Evolutionary conservation across 176 grass and related monocot species (phyloP).

Genomic region (Oropetium thomaeum): DNA sequence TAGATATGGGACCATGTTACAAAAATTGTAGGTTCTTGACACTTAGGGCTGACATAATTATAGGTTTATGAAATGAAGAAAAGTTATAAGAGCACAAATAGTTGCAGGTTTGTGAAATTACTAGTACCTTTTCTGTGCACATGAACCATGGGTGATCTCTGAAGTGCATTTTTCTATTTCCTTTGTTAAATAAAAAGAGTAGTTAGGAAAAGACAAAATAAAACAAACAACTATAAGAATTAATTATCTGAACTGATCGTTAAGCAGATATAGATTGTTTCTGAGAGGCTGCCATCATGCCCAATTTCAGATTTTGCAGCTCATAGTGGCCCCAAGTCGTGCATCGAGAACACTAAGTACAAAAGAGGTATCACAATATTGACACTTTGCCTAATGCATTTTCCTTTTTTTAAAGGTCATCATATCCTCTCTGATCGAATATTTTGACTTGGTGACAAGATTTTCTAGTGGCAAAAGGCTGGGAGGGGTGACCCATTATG

Average conservation of each 20-base stretch:
- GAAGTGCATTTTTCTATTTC: background rate
- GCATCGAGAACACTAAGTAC: conserved; percentile 69
- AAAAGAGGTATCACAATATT: conserved; percentile 60
- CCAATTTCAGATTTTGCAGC: conserved; percentile 70
- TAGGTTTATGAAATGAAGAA: too few species aligned
- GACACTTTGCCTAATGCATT: background rate
- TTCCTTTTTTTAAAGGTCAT: background rate
- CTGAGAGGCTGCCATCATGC: conserved; percentile 11
- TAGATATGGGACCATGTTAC: too few species aligned
- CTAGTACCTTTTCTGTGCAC: background rate
- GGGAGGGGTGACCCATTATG: background rate
- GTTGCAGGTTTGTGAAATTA: too few species aligned
- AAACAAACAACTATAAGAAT: background rate
- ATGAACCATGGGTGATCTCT: background rate
- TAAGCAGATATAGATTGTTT: background rate
- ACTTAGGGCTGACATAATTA: too few species aligned
- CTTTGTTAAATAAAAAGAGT: background rate
- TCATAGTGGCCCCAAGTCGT: conserved; percentile 59
- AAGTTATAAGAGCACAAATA: too few species aligned
- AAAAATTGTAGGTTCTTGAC: too few species aligned
- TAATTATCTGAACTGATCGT: background rate
- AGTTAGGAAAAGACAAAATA: background rate
- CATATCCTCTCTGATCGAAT: background rate
- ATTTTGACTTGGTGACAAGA: background rate
- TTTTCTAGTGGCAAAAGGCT: background rate